Base-by-base conservation (phyloP, 2,329 filamentous ascomycete species). In the Xylaria sp. region DNA sequence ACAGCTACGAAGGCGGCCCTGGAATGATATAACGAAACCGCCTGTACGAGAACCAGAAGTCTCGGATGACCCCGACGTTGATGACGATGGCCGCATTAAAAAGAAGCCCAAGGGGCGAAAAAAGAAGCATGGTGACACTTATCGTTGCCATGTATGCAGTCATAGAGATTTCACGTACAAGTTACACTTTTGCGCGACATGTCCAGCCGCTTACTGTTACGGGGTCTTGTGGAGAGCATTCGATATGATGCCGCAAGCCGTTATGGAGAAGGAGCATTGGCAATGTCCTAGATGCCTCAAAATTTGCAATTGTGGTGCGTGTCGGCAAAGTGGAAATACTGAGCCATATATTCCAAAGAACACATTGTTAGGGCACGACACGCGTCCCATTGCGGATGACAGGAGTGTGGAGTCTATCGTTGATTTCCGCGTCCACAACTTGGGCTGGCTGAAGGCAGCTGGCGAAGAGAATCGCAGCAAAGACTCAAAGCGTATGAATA, bases 181-280 rank as follows among this genome's bases (percentile, higher is more conserved):
- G 71, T 86, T 97, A 64, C 92, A 92, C 2, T 85, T 87, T 53
- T 99, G 95, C 76, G 88, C 87, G 0, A 88, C 83, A 8, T 98
- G 95, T 71, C 81, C 84, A 11, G 82, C 90, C 57, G 87, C 86
- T 0, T 99, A 96, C 73, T 98, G 95, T 75, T 99, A 96, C 72
- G 94, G 94, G n/a, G 90, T 90, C 15, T 82, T 99, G 1, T 98
- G 93, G 77, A 85, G 95, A 57, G 93, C 92, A 0, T 97, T 97
- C 71, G 94, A 98, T 74, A 86, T 93, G 73, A 90, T 92, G 85
- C 95, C 95, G 0, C 87, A 94, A 69, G 82, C 87, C 19, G 86
- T 93, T 0, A 89, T 97, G 84, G 88, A 96, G 72, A 84, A 91
- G 65, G 85, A 88, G 66, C 81, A 88, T 48, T 99, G 95, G 94